Base-by-base conservation (phyloP, 441 rosid genomes). In the Francoa sonchifolia region DNA sequence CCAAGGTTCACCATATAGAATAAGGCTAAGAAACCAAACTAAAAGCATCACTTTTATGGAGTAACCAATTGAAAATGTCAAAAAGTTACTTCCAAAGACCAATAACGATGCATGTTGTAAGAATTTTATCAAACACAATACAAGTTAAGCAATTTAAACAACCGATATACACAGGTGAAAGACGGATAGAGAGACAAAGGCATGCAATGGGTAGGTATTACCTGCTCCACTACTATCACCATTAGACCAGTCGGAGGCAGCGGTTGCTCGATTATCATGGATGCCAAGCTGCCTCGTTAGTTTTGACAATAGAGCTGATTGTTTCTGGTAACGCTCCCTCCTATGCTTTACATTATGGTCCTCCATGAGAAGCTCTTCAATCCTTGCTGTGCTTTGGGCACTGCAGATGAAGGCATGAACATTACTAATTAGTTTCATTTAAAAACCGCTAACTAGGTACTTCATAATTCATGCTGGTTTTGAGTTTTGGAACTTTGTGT, bases 231-330 rank as follows among this genome's bases (percentile, higher is more conserved):
- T 23, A 7, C 27, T 7, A 52, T 63, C 68, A 48, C 66, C 68
- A 34, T 70, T 70, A 16, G 95, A 72, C 83, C 78, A 79, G 66
- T 57, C 63, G 36, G 99, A 65, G 33, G 92, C 82, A 53, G 97
- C 94, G 54, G 94, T 85, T 40, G 95, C 94, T 63, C 85, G 69
- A 56, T 79, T 92, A 36, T 92, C 99, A 17, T 83, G 97, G 59
- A 87, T 42, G 62, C 97, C 62, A 25, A 92, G 89, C 63, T 75
- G 83, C 55, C 95, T 74, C 1, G 82, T 76, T 33, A 92, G 94
- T 62, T 79, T 79, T 0, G 84, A 79, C 48, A 92, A 85, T 49
- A 84, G 72, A 34, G 86, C 62, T 1, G 97, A 80, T 57, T 87
- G 99, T 56, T 81, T 92, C 78, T 76, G 78, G 65, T 51, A 68